Base-by-base conservation (phyloP, 805 yeast species). In the Yarrowia osloensis region DNA sequence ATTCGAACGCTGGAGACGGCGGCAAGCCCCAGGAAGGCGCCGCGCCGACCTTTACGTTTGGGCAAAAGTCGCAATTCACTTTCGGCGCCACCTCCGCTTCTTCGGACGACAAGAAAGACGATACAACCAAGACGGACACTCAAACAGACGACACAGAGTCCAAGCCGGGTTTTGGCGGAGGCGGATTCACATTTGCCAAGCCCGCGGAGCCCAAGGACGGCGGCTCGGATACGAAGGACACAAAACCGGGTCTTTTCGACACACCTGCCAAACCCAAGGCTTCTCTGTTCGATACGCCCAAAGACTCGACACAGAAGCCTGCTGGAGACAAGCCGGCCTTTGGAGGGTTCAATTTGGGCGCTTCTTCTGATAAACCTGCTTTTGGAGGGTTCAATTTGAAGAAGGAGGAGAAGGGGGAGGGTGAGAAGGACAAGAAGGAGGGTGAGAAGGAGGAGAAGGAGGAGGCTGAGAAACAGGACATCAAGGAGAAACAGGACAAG, bases 231-330 rank as follows among this genome's bases (percentile, higher is more conserved):
- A 5, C 21, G 31, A 21, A 19, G 39, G 50, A 24, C 9, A 24
- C 19, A 2, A 54, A 54, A n/a, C 62, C 62, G 1, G 37, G 62
- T n/a, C 33, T 54, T 5, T 54, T 54, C n/a, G 44, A 35, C 15
- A 54, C 62, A 7, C 59, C 59, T 0, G 59, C 59, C 22, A 52
- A 52, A 31, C 59, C 59, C 22, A 35, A 50, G 40, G 12, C 31
- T 6, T 35, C 44, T 28, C 24, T 35, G 44, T 24, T 52, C 17
- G 42, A 35, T 3, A 52, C 59, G 31, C 42, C 57, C 29, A 37
- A 50, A 40, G 31, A 21, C 17, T 7, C n/a, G 42, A 19, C 4
- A 3, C 17, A 15, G 4, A n/a, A 37, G 22, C 15, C 39, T 13
- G 4, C 5, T 7, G 2, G 17, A 21, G 57, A 22, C 24, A 54